Evolutionary conservation across 228 moss, liverwort and hornwort genomes (phyloP).

Genomic region (Sphagnum magellanicum): DNA sequence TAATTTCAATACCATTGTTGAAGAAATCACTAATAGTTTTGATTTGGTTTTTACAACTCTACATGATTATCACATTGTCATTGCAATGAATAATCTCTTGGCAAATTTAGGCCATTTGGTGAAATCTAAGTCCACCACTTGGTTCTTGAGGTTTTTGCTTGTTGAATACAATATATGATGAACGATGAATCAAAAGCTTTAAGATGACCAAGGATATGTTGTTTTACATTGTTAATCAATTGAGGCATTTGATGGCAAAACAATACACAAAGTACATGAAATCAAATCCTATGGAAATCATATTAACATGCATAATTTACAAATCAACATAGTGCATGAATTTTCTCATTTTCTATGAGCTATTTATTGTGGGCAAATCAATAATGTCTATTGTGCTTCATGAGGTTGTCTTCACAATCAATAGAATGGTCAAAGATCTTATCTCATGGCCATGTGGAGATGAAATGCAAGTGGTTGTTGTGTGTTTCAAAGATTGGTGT

Average conservation of each 20-base stretch:
- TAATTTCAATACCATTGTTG: no score
- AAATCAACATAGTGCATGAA: neutral
- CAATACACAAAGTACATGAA: neutral
- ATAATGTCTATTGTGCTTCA: neutral
- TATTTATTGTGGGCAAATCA: neutral
- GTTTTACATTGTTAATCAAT: neutral
- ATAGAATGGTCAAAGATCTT: neutral
- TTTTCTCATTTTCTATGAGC: neutral
- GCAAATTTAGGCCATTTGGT: neutral
- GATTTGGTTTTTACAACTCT: no score
- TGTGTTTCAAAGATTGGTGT: neutral
- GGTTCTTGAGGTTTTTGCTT: neutral
- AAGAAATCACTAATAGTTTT: no score
- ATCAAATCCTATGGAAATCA: neutral
- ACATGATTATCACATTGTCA: no score
- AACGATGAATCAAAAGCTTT: neutral
- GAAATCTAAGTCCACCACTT: neutral
- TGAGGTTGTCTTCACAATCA: neutral
- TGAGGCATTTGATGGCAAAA: neutral
- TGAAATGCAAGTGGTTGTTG: constrained; percentile 1
- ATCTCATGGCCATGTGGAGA: constrained; percentile 1
- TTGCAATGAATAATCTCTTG: no score
- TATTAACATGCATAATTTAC: neutral
- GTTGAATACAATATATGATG: neutral
- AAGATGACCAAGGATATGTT: neutral